A percentile compares a stretch with the other conserved stretches of the same genome.
Evolutionary conservation across 2,329 filamentous ascomycete species (phyloP).

Genomic region (Aspergillus sp.): DNA sequence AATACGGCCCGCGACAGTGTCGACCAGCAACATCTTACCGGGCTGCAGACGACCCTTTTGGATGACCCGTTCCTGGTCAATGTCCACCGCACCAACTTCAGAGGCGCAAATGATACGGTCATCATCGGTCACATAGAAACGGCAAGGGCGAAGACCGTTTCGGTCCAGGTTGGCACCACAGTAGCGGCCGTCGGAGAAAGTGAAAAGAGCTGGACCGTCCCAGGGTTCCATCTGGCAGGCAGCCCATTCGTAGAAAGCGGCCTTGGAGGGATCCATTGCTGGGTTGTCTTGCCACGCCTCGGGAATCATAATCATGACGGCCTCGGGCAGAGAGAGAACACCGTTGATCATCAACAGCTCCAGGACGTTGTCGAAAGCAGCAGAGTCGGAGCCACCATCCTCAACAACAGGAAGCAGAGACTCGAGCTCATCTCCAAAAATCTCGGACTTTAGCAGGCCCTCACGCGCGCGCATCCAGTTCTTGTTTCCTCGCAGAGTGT

Average conservation of each 20-base stretch:
- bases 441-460: slow-evolving; percentile 88
- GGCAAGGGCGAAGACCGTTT: slow-evolving; percentile 92
- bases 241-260: slow-evolving; percentile 98
- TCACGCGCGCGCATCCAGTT: slow-evolving; percentile 99
- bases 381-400: slow-evolving; percentile 94
- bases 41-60: slow-evolving; percentile 94
- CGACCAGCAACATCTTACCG: slow-evolving; percentile 93
- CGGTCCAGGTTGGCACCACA: slow-evolving; percentile 96
- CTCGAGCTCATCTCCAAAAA: slow-evolving; percentile 92
- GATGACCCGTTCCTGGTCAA: slow-evolving; percentile 86
- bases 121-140: slow-evolving; percentile 96
- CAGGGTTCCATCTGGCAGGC: slow-evolving; percentile 99
- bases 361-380: slow-evolving; percentile 95
- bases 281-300: slow-evolving; percentile 97
- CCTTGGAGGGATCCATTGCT: slow-evolving; percentile 90
- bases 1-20: slow-evolving; percentile 87
- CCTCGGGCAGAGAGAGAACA: slow-evolving; percentile 90
- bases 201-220: slow-evolving; percentile 96
- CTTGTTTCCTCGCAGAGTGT: slow-evolving; percentile 96
- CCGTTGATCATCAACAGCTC: slow-evolving; percentile 95
- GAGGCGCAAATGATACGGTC: slow-evolving; percentile 97
- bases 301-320: slow-evolving; percentile 98
- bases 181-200: slow-evolving; percentile 93
- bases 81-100: slow-evolving; percentile 89
- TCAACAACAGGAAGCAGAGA: slow-evolving; percentile 91